phyloP scores from a whole-genome alignment of 306 rosid genomes.

The Rosa lucieae region DNA sequence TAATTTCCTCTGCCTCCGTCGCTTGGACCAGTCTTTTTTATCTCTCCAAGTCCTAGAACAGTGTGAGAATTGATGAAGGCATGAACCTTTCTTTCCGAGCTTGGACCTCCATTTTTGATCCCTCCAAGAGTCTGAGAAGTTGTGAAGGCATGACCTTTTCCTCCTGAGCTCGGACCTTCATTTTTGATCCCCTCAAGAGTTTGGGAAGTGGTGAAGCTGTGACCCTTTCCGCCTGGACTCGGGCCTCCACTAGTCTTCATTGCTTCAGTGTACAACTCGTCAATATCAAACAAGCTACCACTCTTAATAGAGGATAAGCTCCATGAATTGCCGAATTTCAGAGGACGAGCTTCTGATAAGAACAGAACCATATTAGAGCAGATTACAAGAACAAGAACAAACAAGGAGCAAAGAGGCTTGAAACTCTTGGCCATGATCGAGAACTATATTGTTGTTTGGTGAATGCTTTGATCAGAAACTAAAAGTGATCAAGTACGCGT shows the following conservation, averaged over 20 bases:
- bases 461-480: neutral
- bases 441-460: neutral
- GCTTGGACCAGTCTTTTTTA: conserved; percentile 31
- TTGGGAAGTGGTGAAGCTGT: conserved; percentile 18
- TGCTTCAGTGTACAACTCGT: conserved; percentile 13
- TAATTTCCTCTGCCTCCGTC: conserved; percentile 27
- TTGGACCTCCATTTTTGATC: conserved; percentile 30
- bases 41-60: conserved; percentile 19
- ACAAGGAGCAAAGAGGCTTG: conserved; percentile 15
- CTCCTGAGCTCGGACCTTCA: conserved; percentile 40
- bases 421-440: conserved; percentile 19
- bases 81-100: conserved; percentile 26
- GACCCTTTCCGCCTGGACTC: conserved; percentile 24
- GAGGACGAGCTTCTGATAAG: conserved; percentile 35
- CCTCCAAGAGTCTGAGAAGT: conserved; percentile 29
- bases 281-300: conserved; percentile 16
- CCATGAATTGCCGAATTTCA: conserved; percentile 1
- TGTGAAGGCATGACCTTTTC: conserved; percentile 19
- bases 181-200: conserved; percentile 26
- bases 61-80: conserved; percentile 16
- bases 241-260: conserved; percentile 36
- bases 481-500: neutral
- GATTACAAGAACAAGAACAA: conserved; percentile 5
- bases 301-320: conserved; percentile 10
- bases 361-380: conserved; percentile 10